These are phyloP conservation scores for Setaria italica DNA, from an alignment of 202 grass and related monocot genomes.

Conservation along the genomic window DNA sequence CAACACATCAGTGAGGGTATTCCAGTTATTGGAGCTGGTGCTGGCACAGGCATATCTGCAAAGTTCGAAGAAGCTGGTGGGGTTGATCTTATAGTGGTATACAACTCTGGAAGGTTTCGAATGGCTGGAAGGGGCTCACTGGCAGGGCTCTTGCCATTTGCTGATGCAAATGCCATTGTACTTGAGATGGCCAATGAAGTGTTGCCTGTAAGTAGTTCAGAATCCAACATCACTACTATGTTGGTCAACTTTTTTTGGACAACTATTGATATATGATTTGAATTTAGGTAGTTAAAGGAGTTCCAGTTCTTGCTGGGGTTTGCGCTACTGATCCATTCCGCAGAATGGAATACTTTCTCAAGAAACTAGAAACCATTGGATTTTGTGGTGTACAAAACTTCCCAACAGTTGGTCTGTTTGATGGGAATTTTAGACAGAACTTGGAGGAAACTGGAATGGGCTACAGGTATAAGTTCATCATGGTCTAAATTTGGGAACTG, in stretches of 20 bases:
- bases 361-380: slow-evolving; percentile 79
- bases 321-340: slow-evolving; percentile 96
- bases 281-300: slow-evolving; percentile 82
- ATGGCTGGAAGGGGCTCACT: slow-evolving; percentile 96
- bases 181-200: slow-evolving; percentile 98
- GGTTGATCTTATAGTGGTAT: slow-evolving; percentile 92
- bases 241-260: neutral
- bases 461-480: slow-evolving; percentile 65
- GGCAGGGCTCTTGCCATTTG: slow-evolving; percentile 90
- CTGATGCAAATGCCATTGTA: slow-evolving; percentile 92
- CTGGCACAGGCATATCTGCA: slow-evolving; percentile 92
- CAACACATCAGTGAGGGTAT: slow-evolving; percentile 77
- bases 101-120: slow-evolving; percentile 91
- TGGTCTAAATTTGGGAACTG: neutral
- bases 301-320: slow-evolving; percentile 95
- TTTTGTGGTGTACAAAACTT: slow-evolving; percentile 98
- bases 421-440: slow-evolving; percentile 92
- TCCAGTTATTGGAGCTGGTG: slow-evolving; percentile 88
- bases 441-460: slow-evolving; percentile 99
- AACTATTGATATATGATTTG: slow-evolving; percentile 12
- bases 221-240: slow-evolving; percentile 8
- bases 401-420: slow-evolving; percentile 95
- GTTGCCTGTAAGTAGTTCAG: slow-evolving; percentile 63
- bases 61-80: slow-evolving; percentile 98
- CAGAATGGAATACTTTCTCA: slow-evolving; percentile 88